A percentile compares a stretch with the other conserved stretches of the same genome.
Evolutionary conservation across 768 basidiomycete genomes (phyloP).

Genomic region (Gloeophyllum trabeum): DNA sequence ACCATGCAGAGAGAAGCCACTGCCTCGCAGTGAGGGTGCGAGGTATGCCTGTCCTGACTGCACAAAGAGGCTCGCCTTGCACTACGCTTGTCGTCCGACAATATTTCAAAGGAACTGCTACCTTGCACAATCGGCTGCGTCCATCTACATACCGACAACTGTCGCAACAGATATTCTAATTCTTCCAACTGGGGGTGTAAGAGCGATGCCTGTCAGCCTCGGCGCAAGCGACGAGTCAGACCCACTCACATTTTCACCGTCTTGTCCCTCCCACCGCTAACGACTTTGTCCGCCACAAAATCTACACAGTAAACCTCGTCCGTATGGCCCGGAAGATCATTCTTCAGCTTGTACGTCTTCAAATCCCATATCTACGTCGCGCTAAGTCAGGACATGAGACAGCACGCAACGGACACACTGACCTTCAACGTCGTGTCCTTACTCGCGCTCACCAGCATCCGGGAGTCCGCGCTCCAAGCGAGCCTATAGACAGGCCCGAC

Average conservation of each 20-base stretch:
- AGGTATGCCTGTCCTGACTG: too few species aligned
- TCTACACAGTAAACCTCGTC: slow-evolving; percentile 99
- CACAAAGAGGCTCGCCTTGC: too few species aligned
- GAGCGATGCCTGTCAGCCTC: too few species aligned
- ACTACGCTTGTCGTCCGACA: too few species aligned
- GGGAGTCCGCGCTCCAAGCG: slow-evolving; percentile 90
- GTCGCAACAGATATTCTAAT: too few species aligned
- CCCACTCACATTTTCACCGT: slow-evolving; percentile 87
- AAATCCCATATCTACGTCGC: slow-evolving; percentile 83
- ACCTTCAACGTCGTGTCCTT: slow-evolving; percentile 97
- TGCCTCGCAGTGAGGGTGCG: too few species aligned
- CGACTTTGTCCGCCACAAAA: slow-evolving; percentile 98
- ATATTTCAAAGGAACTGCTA: too few species aligned
- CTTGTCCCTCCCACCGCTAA: slow-evolving; percentile 90
- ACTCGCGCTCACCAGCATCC: slow-evolving; percentile 87
- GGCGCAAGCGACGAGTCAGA: too few species aligned
- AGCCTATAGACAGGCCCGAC: slow-evolving; percentile 91
- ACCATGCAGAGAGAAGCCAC: too few species aligned
- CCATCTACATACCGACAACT: too few species aligned
- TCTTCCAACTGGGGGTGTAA: too few species aligned
- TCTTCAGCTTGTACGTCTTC: slow-evolving; percentile 90
- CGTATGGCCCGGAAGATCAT: slow-evolving; percentile 89
- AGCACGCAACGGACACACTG: slow-evolving; percentile 10
- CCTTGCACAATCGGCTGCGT: too few species aligned
- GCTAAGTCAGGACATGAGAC: background rate